Evolutionary conservation across 257 asterid species (phyloP), one percentile per base, ranked within the genome.

Genomic region (Fraxinus cuspidata): DNA sequence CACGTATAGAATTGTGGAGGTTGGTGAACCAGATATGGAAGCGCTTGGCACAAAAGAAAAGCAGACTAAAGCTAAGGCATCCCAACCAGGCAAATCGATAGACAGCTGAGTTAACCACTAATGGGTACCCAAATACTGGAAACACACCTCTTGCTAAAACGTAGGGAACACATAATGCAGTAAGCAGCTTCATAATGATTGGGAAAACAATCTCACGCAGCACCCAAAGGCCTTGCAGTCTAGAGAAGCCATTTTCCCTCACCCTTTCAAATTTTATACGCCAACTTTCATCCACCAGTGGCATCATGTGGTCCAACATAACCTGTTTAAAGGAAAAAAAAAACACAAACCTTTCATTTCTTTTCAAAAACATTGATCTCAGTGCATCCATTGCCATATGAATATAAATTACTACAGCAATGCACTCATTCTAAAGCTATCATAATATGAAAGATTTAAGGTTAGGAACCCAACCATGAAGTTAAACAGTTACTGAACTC

Each of bases 11-110:
- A 81, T 95, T 95, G 86, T 95, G 99, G 70, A 95, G 94, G 81
- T 92, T 95, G 68, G 94, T 91, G 88, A 95, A 95, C 99, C 98
- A 95, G 44, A 93, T 88, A 31, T 95, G 99, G 86, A 95, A 95
- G 23, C 99, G 91, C 83, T 93, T 93, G 71, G 86, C 97, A 29
- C 98, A 95, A 81, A 89, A 93, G 77, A 80, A 92, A 31, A 95
- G 49, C 47, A 90, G 82, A 72, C 97, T 93, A 68, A 90, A 83
- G 47, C 89, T 75, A 25, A 95, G 97, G 73, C 99, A 95, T 29
- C 98, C 99, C 86, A 95, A 25, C 99, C 99, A 95, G 75, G 99
- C 97, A 56, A 86, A 95, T 7, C 99, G 87, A 64, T 93, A 93
- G 32, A 95, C 97, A 16, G 98, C 97, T 1, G 99, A 95, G 89